Percentiles rank a stretch among this genome's conserved stretches.
phyloP scores from a whole-genome alignment of 805 yeast species.

The Myxozyma neotropica region DNA sequence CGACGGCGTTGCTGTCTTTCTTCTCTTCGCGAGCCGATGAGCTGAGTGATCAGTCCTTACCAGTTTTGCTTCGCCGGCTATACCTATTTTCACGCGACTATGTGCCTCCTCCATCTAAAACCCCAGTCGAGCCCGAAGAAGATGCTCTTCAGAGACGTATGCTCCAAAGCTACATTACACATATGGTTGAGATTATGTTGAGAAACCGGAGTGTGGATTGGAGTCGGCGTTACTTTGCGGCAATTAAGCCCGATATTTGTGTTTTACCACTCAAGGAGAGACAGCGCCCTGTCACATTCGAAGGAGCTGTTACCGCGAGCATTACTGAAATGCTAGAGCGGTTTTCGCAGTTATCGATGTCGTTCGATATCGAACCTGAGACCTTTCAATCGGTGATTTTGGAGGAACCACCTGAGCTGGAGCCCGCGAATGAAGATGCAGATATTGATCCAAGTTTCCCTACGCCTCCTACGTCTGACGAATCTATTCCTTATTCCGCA shows the following conservation, averaged over 20 bases:
- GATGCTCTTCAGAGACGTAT: conserved; percentile 61
- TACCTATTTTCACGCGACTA: conserved; percentile 60
- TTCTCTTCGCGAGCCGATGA: conserved; percentile 48
- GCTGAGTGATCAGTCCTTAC: conserved; percentile 41
- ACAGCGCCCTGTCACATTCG: conserved; percentile 37
- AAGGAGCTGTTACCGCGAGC: conserved; percentile 33
- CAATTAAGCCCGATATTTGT: conserved; percentile 40
- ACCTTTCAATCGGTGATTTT: conserved; percentile 48
- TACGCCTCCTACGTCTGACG: conserved; percentile 22
- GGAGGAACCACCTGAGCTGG: conserved; percentile 40
- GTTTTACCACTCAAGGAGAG: conserved; percentile 36
- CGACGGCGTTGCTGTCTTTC: conserved; percentile 59
- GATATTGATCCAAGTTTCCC: conserved; percentile 44
- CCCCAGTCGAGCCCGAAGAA: conserved; percentile 48
- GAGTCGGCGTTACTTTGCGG: conserved; percentile 42
- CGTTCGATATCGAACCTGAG: conserved; percentile 66
- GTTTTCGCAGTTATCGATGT: conserved; percentile 53
- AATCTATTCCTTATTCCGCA: conserved; percentile 37
- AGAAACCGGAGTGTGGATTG: conserved; percentile 39
- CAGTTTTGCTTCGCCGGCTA: conserved; percentile 61
- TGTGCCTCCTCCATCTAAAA: conserved; percentile 48
- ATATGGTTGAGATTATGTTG: conserved; percentile 49
- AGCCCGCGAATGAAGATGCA: conserved; percentile 44
- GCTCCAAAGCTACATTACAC: conserved; percentile 63
- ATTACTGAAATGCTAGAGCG: conserved; percentile 46